Conservation (phyloP, 2,329 filamentous ascomycete genomes). For the Neoascochyta sp. region DNA sequence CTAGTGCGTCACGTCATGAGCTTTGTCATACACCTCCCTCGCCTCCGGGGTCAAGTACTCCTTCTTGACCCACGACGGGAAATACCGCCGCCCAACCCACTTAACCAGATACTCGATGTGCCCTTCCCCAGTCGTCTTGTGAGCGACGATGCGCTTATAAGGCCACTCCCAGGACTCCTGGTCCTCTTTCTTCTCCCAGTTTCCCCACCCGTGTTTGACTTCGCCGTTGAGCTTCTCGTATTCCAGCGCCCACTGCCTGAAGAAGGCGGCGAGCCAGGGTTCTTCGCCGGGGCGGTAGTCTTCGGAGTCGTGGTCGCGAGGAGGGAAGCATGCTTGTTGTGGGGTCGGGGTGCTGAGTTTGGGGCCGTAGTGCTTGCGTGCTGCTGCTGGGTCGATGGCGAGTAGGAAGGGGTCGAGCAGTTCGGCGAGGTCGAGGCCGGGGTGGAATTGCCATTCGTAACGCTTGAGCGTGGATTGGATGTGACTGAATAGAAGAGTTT, state of each 20-base stretch:
- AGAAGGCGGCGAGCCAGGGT: slow-evolving; percentile 14
- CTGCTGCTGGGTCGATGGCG: slow-evolving; percentile 4
- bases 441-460: slow-evolving; percentile 17
- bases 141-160: slow-evolving; percentile 11
- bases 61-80: no score
- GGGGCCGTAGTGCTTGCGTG: slow-evolving; percentile 5
- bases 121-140: no score
- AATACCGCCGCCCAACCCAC: no score
- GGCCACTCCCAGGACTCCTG: slow-evolving; percentile 14
- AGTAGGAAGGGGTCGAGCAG: slow-evolving; percentile 14
- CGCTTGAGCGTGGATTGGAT: slow-evolving; percentile 8
- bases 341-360: slow-evolving; percentile 6
- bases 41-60: no score
- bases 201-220: slow-evolving; percentile 11
- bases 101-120: no score
- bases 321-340: slow-evolving; percentile 4
- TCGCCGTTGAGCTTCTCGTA: slow-evolving; percentile 15
- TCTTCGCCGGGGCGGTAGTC: slow-evolving; percentile 12
- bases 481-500: slow-evolving; percentile 4
- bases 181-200: slow-evolving; percentile 6
- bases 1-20: no score
- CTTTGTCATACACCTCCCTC: no score
- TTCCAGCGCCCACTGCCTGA: slow-evolving; percentile 14
- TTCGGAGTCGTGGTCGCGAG: slow-evolving; percentile 10
- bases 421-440: slow-evolving; percentile 13